Base-by-base conservation (phyloP, 495 filamentous ascomycete genomes). In the Hypomontagnella monticulosa region DNA sequence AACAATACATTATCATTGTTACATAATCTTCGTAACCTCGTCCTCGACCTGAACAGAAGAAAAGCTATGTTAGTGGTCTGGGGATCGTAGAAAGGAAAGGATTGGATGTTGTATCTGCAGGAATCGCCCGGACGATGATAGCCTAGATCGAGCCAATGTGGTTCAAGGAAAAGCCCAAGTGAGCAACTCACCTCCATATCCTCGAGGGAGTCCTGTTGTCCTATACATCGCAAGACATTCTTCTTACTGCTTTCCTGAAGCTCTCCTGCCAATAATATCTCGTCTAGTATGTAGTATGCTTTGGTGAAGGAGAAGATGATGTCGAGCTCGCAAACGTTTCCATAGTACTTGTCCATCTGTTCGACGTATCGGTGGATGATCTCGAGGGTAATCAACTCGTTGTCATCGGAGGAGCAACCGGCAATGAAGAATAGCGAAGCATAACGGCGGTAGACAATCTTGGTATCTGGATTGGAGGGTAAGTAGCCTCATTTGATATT, bases 311-410 rank as follows among this genome's bases (percentile, higher is more conserved):
- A 98, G 85, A 99, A 99, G 72, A 98, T 97, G 73, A 99, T 95
- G 72, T 99, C 95, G 67, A 99, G 83, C 82, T 99, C 96, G 87
- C 95, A 99, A 58, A 99, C 95, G 79, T 99, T 99, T 76, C 95
- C 95, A 75, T 99, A 99, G 83, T 98, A 99, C 76, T 98, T 99
- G 84, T 99, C 95, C 95, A 98, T 99, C 80, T 98, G 95, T 77
- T 99, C 95, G 48, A 98, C 95, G 76, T 97, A 98, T 69, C 95
- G 92, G 79, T 99, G 95, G 47, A 99, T 94, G 74, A 98, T 92
- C 76, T 99, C 95, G 66, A 99, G 90, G 32, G 92, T 97, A 76
- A 98, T 97, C 77, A 99, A 81, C 73, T 99, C 95, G 81, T 99
- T 99, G 73, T 98, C 95, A 51, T 90, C 92, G 12, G 93, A 91